A percentile compares a stretch with the other conserved stretches of the same genome.
Conservation (phyloP, 148 eudicot species). For the Vaccinium vitisidaea region DNA sequence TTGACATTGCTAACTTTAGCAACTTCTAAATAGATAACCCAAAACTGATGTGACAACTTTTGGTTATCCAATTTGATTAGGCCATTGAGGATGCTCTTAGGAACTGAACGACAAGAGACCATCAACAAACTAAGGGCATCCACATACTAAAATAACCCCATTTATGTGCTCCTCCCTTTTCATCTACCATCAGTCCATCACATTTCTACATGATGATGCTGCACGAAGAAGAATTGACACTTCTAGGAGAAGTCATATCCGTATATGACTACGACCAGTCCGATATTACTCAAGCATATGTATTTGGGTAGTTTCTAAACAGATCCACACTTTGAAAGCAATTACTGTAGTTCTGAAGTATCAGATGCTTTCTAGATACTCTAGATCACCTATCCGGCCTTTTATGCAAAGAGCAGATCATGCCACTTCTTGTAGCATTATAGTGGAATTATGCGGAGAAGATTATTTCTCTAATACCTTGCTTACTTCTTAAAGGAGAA, state of each 20-base stretch:
- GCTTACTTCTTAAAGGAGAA: neutral
- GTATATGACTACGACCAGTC: neutral
- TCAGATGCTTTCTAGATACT: neutral
- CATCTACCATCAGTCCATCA: conserved; percentile 2
- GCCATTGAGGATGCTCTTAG: neutral
- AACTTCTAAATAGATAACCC: too few species aligned
- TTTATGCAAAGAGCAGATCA: neutral
- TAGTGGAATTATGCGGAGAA: neutral
- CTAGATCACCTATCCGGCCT: neutral
- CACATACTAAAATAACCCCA: neutral
- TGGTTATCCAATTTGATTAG: too few species aligned
- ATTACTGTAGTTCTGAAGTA: neutral
- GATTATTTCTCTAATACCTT: neutral
- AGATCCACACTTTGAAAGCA: neutral
- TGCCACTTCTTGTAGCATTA: neutral
- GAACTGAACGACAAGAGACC: neutral
- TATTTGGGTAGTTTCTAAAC: neutral
- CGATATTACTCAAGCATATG: neutral
- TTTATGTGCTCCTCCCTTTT: neutral
- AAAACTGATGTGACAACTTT: too few species aligned
- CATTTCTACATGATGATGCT: neutral
- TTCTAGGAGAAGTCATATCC: neutral
- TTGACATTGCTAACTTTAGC: too few species aligned
- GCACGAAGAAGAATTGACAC: neutral
- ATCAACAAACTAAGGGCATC: neutral